Conservation (phyloP, 768 basidiomycete species). For the Lentinus brumalis region DNA sequence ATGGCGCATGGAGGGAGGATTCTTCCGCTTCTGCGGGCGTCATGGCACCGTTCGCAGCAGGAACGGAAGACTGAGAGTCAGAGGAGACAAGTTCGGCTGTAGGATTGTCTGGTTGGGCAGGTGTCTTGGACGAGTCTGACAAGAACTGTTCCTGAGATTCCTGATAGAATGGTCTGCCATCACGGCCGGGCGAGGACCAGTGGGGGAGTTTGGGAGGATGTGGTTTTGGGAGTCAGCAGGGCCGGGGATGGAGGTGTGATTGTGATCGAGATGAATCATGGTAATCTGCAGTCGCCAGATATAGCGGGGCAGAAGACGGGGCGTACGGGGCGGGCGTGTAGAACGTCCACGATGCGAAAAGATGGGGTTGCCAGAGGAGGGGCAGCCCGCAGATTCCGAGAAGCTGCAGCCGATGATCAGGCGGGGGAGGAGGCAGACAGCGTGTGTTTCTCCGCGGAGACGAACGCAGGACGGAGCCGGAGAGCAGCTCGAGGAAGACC, state of each 20-base stretch:
- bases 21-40: constrained; percentile 20
- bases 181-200: constrained; percentile 29
- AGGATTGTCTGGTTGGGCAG: constrained; percentile 7
- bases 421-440: not conserved
- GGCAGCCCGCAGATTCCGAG: constrained; percentile 9
- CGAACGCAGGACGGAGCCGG: not conserved
- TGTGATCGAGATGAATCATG: constrained; percentile 40
- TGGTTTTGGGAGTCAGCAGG: constrained; percentile 24
- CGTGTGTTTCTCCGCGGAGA: constrained; percentile 1
- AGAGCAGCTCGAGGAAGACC: not conserved
- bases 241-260: constrained; percentile 27
- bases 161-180: constrained; percentile 24
- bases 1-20: constrained; percentile 21
- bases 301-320: constrained; percentile 18
- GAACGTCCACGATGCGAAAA: constrained; percentile 19
- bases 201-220: constrained; percentile 27
- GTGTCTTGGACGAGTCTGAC: constrained; percentile 7
- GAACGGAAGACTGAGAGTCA: not conserved
- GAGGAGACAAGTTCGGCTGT: constrained; percentile 6
- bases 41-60: constrained; percentile 9
- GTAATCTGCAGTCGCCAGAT: constrained; percentile 23
- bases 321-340: constrained; percentile 7
- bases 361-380: constrained; percentile 19
- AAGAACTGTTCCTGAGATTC: constrained; percentile 19
- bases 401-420: not conserved